phyloP scores from a whole-genome alignment of 352 stramenopile genomes.

The Pilasporangium apinafurcum region DNA sequence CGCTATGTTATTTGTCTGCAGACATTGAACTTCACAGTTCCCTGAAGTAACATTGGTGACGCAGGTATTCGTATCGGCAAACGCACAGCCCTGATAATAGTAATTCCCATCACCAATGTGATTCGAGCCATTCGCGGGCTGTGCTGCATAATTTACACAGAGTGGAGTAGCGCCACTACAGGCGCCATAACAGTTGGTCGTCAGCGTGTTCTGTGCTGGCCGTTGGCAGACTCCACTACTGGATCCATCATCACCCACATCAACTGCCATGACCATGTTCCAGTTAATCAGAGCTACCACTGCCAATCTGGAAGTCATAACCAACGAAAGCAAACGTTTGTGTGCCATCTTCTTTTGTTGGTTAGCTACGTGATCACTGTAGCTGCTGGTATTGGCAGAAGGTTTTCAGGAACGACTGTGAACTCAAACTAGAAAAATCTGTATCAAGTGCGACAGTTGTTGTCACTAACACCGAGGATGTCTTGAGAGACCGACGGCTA shows the following conservation, averaged over 20 bases:
- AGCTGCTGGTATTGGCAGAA: too few species aligned
- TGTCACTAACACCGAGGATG: too few species aligned
- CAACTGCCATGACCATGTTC: not conserved
- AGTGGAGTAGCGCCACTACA: constrained; percentile 27
- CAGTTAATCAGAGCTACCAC: constrained; percentile 6
- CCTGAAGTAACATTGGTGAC: constrained; percentile 27
- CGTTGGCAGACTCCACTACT: constrained; percentile 16
- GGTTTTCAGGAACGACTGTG: too few species aligned
- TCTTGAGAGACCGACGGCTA: too few species aligned
- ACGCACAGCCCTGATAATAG: constrained; percentile 55
- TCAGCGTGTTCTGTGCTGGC: constrained; percentile 49
- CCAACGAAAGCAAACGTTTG: too few species aligned
- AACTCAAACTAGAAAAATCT: too few species aligned
- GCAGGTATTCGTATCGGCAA: constrained; percentile 43
- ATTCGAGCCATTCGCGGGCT: constrained; percentile 13
- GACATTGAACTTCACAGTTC: constrained; percentile 60
- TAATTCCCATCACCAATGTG: constrained; percentile 42
- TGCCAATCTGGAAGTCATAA: constrained; percentile 1
- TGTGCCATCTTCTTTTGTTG: not conserved
- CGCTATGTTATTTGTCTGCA: constrained; percentile 27
- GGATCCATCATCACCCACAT: not conserved
- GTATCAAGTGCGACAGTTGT: too few species aligned
- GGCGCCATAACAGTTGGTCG: constrained; percentile 41
- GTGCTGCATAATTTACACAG: constrained; percentile 57
- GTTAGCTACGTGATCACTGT: too few species aligned